Percentiles rank a stretch among this genome's conserved stretches.
These are phyloP conservation scores for Fusarium verticillioides DNA, from an alignment of 2,329 filamentous ascomycete genomes.

Conservation along the genomic window DNA sequence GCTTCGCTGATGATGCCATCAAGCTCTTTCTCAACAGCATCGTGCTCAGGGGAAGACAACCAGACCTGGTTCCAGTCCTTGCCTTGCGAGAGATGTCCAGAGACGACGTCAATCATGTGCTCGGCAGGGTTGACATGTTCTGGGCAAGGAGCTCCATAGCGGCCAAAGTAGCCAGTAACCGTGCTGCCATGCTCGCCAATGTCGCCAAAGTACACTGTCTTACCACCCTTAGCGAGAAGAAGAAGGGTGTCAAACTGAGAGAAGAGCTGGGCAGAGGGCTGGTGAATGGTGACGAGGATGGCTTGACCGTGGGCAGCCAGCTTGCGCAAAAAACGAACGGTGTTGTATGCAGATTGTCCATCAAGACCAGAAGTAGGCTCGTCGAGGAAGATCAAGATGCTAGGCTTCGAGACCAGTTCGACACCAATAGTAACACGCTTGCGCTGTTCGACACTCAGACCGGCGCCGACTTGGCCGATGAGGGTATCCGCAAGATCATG, in stretches of 20 bases:
- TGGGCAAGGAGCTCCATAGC: constrained; percentile 71
- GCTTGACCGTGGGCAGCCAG: constrained; percentile 74
- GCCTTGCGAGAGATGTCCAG: constrained; percentile 58
- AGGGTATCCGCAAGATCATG: constrained; percentile 60
- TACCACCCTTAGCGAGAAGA: constrained; percentile 72
- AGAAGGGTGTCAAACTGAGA: constrained; percentile 74
- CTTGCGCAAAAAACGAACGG: constrained; percentile 73
- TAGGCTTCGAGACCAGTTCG: constrained; percentile 70
- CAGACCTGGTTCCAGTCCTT: constrained; percentile 77
- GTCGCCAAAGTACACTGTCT: constrained; percentile 75
- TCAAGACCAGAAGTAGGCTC: constrained; percentile 75
- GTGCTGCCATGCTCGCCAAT: constrained; percentile 67
- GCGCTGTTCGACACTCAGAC: constrained; percentile 63
- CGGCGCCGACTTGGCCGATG: constrained; percentile 62
- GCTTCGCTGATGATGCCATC: constrained; percentile 69
- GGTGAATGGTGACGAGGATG: constrained; percentile 76
- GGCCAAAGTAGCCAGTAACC: constrained; percentile 72
- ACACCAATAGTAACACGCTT: constrained; percentile 70
- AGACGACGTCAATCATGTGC: constrained; percentile 75
- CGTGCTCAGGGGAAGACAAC: constrained; percentile 71
- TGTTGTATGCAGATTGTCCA: constrained; percentile 74
- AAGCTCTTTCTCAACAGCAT: constrained; percentile 68
- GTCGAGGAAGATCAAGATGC: constrained; percentile 69
- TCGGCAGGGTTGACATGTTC: constrained; percentile 76
- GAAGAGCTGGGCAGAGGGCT: constrained; percentile 74